These are phyloP conservation scores for Mucor racemosus DNA, from an alignment of 371 early-diverging fungal genomes.

Conservation along the genomic window DNA sequence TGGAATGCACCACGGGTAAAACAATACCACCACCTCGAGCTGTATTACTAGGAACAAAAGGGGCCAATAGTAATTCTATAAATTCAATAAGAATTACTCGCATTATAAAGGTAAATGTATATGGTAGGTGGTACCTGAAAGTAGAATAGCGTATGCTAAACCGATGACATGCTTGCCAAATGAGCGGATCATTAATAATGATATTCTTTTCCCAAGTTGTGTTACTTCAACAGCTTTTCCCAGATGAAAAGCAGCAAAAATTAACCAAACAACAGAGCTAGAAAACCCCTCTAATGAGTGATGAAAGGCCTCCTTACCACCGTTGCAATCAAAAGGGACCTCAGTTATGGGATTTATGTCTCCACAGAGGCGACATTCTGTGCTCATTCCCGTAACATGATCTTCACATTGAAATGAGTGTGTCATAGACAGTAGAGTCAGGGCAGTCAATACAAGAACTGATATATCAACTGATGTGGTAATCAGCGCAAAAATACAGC, in stretches of 20 bases:
- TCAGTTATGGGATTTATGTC: conserved; percentile 34
- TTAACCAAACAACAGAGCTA: conserved; percentile 68
- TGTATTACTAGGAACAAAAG: conserved; percentile 76
- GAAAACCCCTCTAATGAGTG: conserved; percentile 64
- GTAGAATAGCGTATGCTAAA: conserved; percentile 63
- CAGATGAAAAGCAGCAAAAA: conserved; percentile 75
- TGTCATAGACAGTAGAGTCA: conserved; percentile 58
- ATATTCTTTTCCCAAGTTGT: conserved; percentile 61
- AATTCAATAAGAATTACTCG: not conserved
- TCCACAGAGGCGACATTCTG: conserved; percentile 63
- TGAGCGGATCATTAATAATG: conserved; percentile 53
- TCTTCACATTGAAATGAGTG: conserved; percentile 63
- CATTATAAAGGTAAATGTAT: not conserved
- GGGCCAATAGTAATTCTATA: conserved; percentile 64
- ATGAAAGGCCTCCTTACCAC: conserved; percentile 59
- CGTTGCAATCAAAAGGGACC: conserved; percentile 54
- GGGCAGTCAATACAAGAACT: conserved; percentile 54
- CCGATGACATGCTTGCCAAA: conserved; percentile 64
- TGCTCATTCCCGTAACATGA: conserved; percentile 45
- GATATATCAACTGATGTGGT: conserved; percentile 64
- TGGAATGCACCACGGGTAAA: conserved; percentile 68
- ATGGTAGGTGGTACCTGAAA: conserved; percentile 44
- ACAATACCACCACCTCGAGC: conserved; percentile 80
- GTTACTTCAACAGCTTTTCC: conserved; percentile 70
- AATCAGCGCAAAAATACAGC: conserved; percentile 66